These are phyloP conservation scores for Pleurotus eryngii DNA, from an alignment of 768 basidiomycete species.

Conservation along the genomic window DNA sequence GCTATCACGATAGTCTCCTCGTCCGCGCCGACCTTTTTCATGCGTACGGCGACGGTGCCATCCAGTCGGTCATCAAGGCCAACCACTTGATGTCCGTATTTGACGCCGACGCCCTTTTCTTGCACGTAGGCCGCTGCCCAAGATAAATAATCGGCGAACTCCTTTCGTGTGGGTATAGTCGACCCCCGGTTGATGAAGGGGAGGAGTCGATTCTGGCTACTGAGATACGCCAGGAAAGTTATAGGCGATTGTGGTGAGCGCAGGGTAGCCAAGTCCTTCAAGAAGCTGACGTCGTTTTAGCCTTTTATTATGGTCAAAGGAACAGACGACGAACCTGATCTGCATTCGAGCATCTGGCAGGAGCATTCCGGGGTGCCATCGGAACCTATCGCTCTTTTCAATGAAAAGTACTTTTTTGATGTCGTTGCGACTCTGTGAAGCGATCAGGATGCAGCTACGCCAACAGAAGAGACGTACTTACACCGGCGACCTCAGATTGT, in stretches of 20 bases:
- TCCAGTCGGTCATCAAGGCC: slow-evolving; percentile 28
- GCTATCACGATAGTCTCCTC: slow-evolving; percentile 29
- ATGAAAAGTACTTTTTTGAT: slow-evolving; percentile 39
- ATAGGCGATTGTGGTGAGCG: slow-evolving; percentile 47
- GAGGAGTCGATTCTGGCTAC: slow-evolving; percentile 44
- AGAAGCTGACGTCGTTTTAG: slow-evolving; percentile 29
- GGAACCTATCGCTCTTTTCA: slow-evolving; percentile 44
- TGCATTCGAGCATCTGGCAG: slow-evolving; percentile 51
- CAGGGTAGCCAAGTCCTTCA: slow-evolving; percentile 53
- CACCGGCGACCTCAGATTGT: neutral
- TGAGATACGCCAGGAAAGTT: slow-evolving; percentile 52
- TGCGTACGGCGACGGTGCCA: slow-evolving; percentile 35
- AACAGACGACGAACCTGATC: slow-evolving; percentile 34
- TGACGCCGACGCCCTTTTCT: slow-evolving; percentile 37
- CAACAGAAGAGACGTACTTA: too few relatives aligned
- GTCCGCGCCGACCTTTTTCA: slow-evolving; percentile 31
- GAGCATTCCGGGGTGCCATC: slow-evolving; percentile 58
- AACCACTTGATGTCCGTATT: slow-evolving; percentile 46
- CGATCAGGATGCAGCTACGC: slow-evolving; percentile 5
- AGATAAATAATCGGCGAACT: slow-evolving; percentile 51
- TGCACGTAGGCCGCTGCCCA: slow-evolving; percentile 48
- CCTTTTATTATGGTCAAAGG: neutral
- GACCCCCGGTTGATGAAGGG: slow-evolving; percentile 53
- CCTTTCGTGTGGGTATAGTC: slow-evolving; percentile 48
- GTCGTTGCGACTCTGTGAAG: slow-evolving; percentile 4